Conservation (phyloP, 2,329 filamentous ascomycete species). For the Talaromyces sp. region DNA sequence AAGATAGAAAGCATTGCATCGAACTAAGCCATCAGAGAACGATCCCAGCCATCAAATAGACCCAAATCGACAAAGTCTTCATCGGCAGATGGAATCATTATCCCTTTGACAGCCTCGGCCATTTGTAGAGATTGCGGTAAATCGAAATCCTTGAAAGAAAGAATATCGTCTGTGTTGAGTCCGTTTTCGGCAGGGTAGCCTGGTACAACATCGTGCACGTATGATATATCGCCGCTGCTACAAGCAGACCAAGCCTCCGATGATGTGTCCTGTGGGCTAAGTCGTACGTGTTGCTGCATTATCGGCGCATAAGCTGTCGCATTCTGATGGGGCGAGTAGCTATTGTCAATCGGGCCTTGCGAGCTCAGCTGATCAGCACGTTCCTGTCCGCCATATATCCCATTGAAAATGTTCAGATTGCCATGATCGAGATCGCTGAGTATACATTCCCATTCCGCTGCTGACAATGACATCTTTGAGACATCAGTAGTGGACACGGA, state of each 20-base stretch:
- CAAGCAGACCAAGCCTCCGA: slow-evolving; percentile 40
- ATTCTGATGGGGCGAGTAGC: neutral
- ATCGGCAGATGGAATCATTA: slow-evolving; percentile 36
- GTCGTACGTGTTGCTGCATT: slow-evolving; percentile 2
- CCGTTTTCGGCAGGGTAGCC: slow-evolving; percentile 59
- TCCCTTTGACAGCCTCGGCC: slow-evolving; percentile 34
- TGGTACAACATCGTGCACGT: slow-evolving; percentile 47
- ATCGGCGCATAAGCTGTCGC: slow-evolving; percentile 1
- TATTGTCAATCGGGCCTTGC: slow-evolving; percentile 29
- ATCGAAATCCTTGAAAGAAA: slow-evolving; percentile 5
- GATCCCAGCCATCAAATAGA: slow-evolving; percentile 32
- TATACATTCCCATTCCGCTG: slow-evolving; percentile 77
- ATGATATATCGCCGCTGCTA: slow-evolving; percentile 34
- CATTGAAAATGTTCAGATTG: slow-evolving; percentile 69
- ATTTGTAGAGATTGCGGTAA: slow-evolving; percentile 29
- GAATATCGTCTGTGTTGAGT: slow-evolving; percentile 26
- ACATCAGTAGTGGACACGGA: slow-evolving; percentile 45
- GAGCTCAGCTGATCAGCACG: slow-evolving; percentile 35
- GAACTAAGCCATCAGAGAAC: slow-evolving; percentile 24
- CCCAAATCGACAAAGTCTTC: slow-evolving; percentile 33
- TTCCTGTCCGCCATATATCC: slow-evolving; percentile 46
- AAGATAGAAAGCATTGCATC: neutral
- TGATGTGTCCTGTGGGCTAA: slow-evolving; percentile 34
- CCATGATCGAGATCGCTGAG: slow-evolving; percentile 76
- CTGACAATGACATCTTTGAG: slow-evolving; percentile 49